Evolutionary conservation across 2,329 filamentous ascomycete species (phyloP).

Genomic region (Stemphylium vesicarium): DNA sequence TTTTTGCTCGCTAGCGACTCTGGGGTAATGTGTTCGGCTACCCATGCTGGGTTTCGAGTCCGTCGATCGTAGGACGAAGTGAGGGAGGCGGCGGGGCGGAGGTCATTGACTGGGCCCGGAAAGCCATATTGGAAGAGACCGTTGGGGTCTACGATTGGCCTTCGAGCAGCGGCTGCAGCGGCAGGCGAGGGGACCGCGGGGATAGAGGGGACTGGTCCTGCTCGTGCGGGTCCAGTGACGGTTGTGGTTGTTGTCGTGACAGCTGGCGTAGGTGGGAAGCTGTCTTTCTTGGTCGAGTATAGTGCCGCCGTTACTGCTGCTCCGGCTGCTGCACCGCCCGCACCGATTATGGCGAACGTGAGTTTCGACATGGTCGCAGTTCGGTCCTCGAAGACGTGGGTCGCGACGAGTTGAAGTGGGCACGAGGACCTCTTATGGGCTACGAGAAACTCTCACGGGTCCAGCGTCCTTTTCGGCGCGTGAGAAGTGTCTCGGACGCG

Average conservation of each 20-base stretch:
- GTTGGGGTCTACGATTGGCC: constrained; percentile 54
- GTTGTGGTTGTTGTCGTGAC: constrained; percentile 49
- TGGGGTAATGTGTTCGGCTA: constrained; percentile 90
- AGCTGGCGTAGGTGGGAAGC: constrained; percentile 30
- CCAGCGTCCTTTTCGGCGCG: constrained; percentile 43
- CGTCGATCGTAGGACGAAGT: constrained; percentile 90
- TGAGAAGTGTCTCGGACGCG: constrained; percentile 47
- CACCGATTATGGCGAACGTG: constrained; percentile 58
- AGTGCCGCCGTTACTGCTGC: constrained; percentile 57
- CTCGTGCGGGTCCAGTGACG: constrained; percentile 32
- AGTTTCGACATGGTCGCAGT: constrained; percentile 55
- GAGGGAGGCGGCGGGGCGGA: constrained; percentile 76
- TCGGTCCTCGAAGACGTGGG: constrained; percentile 2
- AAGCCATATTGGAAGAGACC: constrained; percentile 71
- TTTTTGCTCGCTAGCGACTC: constrained; percentile 75
- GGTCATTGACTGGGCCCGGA: constrained; percentile 85
- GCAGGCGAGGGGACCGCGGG: constrained; percentile 35
- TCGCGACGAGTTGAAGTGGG: neutral
- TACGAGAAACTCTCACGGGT: constrained; percentile 13
- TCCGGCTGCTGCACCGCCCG: constrained; percentile 55
- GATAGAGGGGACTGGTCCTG: constrained; percentile 32
- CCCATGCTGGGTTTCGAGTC: constrained; percentile 91
- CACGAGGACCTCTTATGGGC: constrained; percentile 24
- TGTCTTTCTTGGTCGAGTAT: constrained; percentile 47
- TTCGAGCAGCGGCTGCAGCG: constrained; percentile 27